Evolutionary conservation across 2,329 filamentous ascomycete species (phyloP).

Genomic region (Colletotrichum cordylinicola): DNA sequence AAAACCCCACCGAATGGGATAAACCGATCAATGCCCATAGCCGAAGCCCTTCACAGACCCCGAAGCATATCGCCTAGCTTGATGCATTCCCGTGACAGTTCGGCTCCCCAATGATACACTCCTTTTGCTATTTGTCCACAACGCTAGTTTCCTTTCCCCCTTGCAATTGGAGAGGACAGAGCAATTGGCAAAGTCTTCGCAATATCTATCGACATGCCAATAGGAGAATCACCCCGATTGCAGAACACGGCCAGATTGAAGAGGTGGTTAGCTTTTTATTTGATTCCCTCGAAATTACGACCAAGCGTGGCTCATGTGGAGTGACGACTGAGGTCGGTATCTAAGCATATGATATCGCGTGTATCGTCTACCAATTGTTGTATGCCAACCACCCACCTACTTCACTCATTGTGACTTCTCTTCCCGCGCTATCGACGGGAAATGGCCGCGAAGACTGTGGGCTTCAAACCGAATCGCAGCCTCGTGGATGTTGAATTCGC

Average conservation of each 20-base stretch:
- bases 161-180: too few relatives aligned
- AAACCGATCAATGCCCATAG: not conserved
- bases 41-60: not conserved
- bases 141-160: not conserved
- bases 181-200: not conserved
- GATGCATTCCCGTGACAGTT: too few relatives aligned
- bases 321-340: too few relatives aligned
- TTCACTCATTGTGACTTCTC: not conserved
- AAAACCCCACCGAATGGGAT: not conserved
- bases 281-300: not conserved
- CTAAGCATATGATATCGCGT: too few relatives aligned
- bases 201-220: not conserved
- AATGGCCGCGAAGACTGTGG: too few relatives aligned
- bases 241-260: not conserved
- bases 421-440: too few relatives aligned
- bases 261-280: not conserved
- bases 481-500: too few relatives aligned
- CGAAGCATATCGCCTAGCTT: too few relatives aligned
- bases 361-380: not conserved
- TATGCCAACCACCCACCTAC: not conserved
- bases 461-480: too few relatives aligned
- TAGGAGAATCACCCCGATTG: not conserved
- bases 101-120: not conserved
- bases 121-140: not conserved
- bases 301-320: not conserved